phyloP scores from a whole-genome alignment of 805 yeast species.

The Sugiyamaella marilandica region DNA sequence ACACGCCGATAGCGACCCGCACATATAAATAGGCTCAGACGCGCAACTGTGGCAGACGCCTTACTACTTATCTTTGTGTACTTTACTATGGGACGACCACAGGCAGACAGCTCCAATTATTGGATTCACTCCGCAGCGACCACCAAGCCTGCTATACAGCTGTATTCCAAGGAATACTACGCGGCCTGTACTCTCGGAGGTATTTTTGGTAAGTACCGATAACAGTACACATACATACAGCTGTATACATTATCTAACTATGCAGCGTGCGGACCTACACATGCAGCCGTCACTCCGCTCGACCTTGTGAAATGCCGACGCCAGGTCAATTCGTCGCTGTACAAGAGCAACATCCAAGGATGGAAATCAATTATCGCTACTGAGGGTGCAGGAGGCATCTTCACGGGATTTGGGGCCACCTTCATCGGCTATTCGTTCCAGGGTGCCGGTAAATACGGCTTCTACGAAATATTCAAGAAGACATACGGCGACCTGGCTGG shows the following conservation, averaged over 20 bases:
- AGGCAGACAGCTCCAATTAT: slow-evolving; percentile 20
- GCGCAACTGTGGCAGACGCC: too few relatives aligned
- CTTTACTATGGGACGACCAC: too few relatives aligned
- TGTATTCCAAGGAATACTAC: slow-evolving; percentile 60
- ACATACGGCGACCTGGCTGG: slow-evolving; percentile 66
- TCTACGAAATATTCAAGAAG: slow-evolving; percentile 87
- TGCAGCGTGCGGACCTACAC: slow-evolving; percentile 93
- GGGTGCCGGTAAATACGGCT: slow-evolving; percentile 97
- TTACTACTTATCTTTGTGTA: too few relatives aligned
- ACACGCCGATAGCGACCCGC: too few relatives aligned
- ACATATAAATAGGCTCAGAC: too few relatives aligned
- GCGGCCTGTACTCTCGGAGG: slow-evolving; percentile 75
- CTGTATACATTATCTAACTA: not conserved
- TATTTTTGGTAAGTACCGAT: slow-evolving; percentile 31
- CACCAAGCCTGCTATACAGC: slow-evolving; percentile 30
- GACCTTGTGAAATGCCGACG: slow-evolving; percentile 92
- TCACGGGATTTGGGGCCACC: slow-evolving; percentile 90
- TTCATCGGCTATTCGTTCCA: slow-evolving; percentile 89
- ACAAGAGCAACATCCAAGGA: slow-evolving; percentile 76
- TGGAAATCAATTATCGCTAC: slow-evolving; percentile 67
- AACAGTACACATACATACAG: not conserved
- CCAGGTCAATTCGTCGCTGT: slow-evolving; percentile 73
- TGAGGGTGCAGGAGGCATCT: slow-evolving; percentile 71
- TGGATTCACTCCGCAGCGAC: slow-evolving; percentile 32
- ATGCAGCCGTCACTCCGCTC: slow-evolving; percentile 85